Base-by-base conservation (phyloP, 2,329 filamentous ascomycete species). In the Sphaceloma murrayae region DNA sequence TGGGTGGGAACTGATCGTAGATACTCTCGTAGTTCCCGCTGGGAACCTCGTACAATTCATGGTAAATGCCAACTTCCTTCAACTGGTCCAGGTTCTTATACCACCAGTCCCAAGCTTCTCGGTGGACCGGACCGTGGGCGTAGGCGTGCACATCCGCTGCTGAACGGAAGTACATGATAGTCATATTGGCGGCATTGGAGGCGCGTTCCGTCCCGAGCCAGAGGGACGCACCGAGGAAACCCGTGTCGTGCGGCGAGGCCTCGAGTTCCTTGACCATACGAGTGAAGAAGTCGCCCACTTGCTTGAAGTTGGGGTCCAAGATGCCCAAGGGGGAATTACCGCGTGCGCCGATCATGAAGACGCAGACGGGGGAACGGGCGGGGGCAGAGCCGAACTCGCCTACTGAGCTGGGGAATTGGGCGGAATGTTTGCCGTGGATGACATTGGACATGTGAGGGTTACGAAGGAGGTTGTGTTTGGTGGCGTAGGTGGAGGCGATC, bases 21-120 rank as follows among this genome's bases (percentile, higher is more conserved):
- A 77, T 61, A 2, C 61, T 67, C 64, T 78, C 74, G 57, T 70
- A 74, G 6, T 59, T 58, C 3, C 64, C 62, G 2, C 58, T 56
- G 1, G 64, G 64, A 4, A 68, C 66, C 18, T 63, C 58, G 50
- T 70, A 76, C 0, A 67, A 65, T 63, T 78, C 74, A 53, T 78
- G 74, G 48, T 63, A 76, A 50, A 77, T 69, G 4, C 65, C 65
- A 17, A 77, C 52, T 18, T 63, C 53, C 33, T 61, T 60, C 24
- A 47, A 34, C 7, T 38, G 13, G 1, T 34, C 22, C 14, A 53
- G 47, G 5, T 54, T 55, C 40, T 53, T 56, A 44, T 65, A 62
- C 56, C 67, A 73, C 67, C 67, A 75, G 34, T 69, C 64, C 72
- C 70, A 73, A 0, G 57, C 67, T 27, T 63, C 55, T 9, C 67